Base-by-base conservation (phyloP, 768 basidiomycete species). In the Hygrophorus russula region DNA sequence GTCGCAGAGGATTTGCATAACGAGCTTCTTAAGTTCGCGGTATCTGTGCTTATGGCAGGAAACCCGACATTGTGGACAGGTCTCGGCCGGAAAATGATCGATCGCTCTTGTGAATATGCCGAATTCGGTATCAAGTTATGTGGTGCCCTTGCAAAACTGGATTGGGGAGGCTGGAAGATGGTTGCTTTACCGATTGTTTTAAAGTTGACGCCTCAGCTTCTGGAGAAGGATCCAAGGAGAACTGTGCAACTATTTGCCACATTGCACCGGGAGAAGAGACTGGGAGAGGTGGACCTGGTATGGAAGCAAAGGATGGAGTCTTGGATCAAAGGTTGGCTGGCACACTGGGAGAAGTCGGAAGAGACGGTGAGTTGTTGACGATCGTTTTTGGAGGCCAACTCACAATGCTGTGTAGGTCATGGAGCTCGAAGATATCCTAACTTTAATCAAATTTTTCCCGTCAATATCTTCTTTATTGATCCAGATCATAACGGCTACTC, bases 81-180 rank as follows among this genome's bases (percentile, higher is more conserved):
- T 2, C 62, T 66, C 4, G 71, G 82, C 0, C 73, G 80, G 27
- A 68, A 69, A 34, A 71, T 84, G 44, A 53, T 83, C 8, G 73
- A 74, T 45, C 65, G 60, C 3, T 56, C 66, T 0, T 82, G 79
- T 72, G 54, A 52, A 49, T 39, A 41, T 11, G 18, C 43, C 3
- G 46, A 45, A 5, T 76, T 83, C 46, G 74, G 71, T 1, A 48
- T 78, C 2, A 67, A 70, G 24, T 59, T 89, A 4, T 69, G 76
- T 20, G 78, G 79, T 0, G 63, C 71, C 4, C 69, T 89, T 5
- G 69, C 78, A 2, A 78, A 81, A 38, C 59, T 80, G 4, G 68
- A 67, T 0, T 90, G 85, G 82, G 75, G 76, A 14, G 87, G 84
- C 2, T 89, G 84, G 84, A 84, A 78, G 55, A 63, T 76, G 27